These are phyloP conservation scores for Paraconiothyrium sp. DNA, from an alignment of 2,329 filamentous ascomycete species.

Conservation along the genomic window DNA sequence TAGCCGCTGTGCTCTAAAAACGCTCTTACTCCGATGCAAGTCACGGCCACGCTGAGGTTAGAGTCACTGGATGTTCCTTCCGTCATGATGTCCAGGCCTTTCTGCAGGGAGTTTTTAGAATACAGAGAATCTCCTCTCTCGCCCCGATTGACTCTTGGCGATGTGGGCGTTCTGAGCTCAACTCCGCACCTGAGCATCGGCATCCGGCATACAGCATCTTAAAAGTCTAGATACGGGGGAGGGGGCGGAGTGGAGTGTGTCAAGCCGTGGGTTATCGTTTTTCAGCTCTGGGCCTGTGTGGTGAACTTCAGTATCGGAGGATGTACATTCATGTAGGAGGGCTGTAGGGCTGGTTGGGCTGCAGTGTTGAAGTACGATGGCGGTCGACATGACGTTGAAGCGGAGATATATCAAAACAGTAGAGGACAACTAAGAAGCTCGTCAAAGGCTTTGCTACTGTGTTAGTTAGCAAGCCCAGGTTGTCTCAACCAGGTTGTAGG, in stretches of 20 bases:
- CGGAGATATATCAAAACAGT: neutral
- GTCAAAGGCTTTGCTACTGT: too few relatives aligned
- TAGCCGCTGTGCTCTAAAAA: too few relatives aligned
- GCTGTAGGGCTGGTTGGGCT: slow-evolving; percentile 19
- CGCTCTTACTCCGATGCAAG: too few relatives aligned
- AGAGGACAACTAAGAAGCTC: too few relatives aligned
- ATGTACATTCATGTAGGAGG: slow-evolving; percentile 22
- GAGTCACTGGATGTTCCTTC: neutral
- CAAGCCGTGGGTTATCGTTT: too few relatives aligned
- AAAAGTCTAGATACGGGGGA: neutral
- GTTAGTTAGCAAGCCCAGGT: neutral
- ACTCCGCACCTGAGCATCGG: neutral
- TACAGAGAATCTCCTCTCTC: neutral
- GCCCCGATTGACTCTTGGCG: neutral
- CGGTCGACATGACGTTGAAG: slow-evolving; percentile 28
- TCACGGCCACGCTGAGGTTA: too few relatives aligned
- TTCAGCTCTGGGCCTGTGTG: too few relatives aligned
- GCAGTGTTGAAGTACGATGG: slow-evolving; percentile 31
- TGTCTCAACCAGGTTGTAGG: neutral
- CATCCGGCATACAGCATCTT: neutral
- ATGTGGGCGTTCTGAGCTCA: neutral
- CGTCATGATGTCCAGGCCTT: neutral
- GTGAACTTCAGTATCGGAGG: neutral
- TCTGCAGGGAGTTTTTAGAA: neutral
- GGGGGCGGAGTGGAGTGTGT: too few relatives aligned